Percentiles rank a stretch among this genome's conserved stretches.
Evolutionary conservation across 2,329 filamentous ascomycete genomes (phyloP).

Genomic region (Boeremia exigua): DNA sequence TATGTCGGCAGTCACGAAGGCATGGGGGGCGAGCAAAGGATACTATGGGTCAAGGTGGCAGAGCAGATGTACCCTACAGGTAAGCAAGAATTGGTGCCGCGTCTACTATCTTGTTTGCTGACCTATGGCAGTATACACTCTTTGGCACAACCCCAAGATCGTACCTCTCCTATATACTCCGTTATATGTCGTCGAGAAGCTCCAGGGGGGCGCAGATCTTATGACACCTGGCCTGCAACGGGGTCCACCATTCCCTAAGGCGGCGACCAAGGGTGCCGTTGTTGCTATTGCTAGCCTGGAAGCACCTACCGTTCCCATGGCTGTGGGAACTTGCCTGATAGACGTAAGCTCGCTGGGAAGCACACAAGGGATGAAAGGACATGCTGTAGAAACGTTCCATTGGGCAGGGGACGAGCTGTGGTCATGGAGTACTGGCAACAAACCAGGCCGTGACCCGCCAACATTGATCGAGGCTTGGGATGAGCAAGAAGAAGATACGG

Average conservation of each 20-base stretch:
- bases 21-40: conserved; percentile 60
- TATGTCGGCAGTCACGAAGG: conserved; percentile 66
- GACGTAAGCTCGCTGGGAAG: conserved; percentile 62
- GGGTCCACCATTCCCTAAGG: conserved; percentile 67
- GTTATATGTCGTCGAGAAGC: conserved; percentile 65
- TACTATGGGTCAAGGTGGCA: conserved; percentile 69
- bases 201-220: conserved; percentile 69
- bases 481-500: conserved; percentile 40
- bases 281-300: conserved; percentile 69
- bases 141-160: conserved; percentile 68
- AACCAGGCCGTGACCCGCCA: conserved; percentile 60
- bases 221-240: conserved; percentile 72
- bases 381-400: conserved; percentile 69
- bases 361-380: conserved; percentile 67
- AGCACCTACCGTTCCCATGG: conserved; percentile 65
- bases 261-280: conserved; percentile 64
- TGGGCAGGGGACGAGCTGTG: conserved; percentile 75
- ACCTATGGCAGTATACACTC: conserved; percentile 62
- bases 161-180: conserved; percentile 70
- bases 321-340: conserved; percentile 69
- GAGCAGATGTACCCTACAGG: conserved; percentile 61
- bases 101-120: neutral
- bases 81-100: conserved; percentile 11
- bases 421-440: conserved; percentile 64
- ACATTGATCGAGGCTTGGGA: conserved; percentile 61